Base-by-base conservation (phyloP, 768 basidiomycete species). In the Tylopilus plumbeoviolaceoides region DNA sequence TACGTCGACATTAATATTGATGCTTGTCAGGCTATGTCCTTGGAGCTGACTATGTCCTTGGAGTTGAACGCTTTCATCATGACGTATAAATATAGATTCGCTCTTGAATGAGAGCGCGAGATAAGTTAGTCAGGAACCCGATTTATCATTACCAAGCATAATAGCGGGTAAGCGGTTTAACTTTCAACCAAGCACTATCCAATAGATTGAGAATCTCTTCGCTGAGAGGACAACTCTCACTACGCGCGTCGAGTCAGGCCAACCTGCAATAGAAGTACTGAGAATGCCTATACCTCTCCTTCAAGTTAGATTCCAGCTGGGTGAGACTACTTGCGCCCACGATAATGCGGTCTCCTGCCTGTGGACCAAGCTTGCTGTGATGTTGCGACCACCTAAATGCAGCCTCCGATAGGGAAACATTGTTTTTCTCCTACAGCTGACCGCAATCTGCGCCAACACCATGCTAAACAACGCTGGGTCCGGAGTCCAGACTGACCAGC, bases 241-340 rank as follows among this genome's bases (percentile, higher is more conserved):
- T 55, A 28, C 30, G 6, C 11, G n/a, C 8, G 28, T 25, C 9
- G 6, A 25, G 20, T 51, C 23, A 46, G 39, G 15, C 17, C 14
- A 21, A 20, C 46, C 8, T 35, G 46, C n/a, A 27, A 12, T 23
- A 28, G 17, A 27, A 39, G 25, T 23, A 23, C 23, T 23, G 4
- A 40, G 25, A 23, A 15, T 8, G 11, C 4, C n/a, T 58, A 4
- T 33, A 58, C 59, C 40, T 53, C 17, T 48, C 53, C 36, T 55
- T 49, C 10, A 63, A 20, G 43, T 55, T 64, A 25, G 61, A 55
- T 57, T 73, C 72, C 31, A 76, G 59, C 44, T 76, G n/a, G 74
- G 15, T 49, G 36, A 59, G 47, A 18, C 58, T 69, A 20, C 63
- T 66, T 2, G 73, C 72, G 4, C 75, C 75, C 31, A 77, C 67